phyloP scores from a whole-genome alignment of 805 yeast genomes.

The Yamadazyma takamatsuzukensis region DNA sequence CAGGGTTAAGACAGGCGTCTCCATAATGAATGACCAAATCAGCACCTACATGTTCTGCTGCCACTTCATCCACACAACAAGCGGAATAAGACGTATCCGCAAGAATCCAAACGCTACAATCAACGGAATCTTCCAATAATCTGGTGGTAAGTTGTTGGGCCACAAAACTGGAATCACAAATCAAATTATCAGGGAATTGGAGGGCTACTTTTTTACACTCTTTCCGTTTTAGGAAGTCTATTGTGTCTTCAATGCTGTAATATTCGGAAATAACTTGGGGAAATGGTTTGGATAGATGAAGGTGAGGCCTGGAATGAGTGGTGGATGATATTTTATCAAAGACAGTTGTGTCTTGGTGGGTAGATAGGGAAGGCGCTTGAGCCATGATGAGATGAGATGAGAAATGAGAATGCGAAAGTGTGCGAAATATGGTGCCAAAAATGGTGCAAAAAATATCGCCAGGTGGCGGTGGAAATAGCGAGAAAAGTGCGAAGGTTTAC shows the following conservation, averaged over 20 bases:
- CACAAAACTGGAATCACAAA: slow-evolving; percentile 56
- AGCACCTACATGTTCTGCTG: slow-evolving; percentile 86
- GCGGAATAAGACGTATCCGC: slow-evolving; percentile 96
- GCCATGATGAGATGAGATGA: slow-evolving; percentile 9
- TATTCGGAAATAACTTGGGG: slow-evolving; percentile 50
- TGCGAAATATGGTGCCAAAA: too few species aligned
- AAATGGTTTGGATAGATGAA: too few species aligned
- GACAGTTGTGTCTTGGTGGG: slow-evolving; percentile 61
- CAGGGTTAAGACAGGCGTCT: slow-evolving; percentile 85
- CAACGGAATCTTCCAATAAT: background rate
- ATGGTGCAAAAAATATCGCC: too few species aligned
- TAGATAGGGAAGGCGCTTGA: slow-evolving; percentile 69
- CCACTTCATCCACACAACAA: slow-evolving; percentile 96
- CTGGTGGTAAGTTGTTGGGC: background rate
- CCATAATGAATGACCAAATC: slow-evolving; percentile 92
- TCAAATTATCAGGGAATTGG: slow-evolving; percentile 83
- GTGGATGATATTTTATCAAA: slow-evolving; percentile 49
- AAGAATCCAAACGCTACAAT: slow-evolving; percentile 54
- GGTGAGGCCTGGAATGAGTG: too few species aligned
- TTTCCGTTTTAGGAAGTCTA: slow-evolving; percentile 29
- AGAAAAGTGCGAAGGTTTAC: too few species aligned
- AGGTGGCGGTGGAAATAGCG: too few species aligned
- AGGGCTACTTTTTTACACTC: slow-evolving; percentile 59
- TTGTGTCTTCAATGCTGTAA: slow-evolving; percentile 53
- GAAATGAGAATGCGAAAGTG: slow-evolving; percentile 1